Percentiles rank a stretch among this genome's conserved stretches.
Evolutionary conservation across 352 stramenopile genomes (phyloP).

Genomic region (Globisporangium solare): DNA sequence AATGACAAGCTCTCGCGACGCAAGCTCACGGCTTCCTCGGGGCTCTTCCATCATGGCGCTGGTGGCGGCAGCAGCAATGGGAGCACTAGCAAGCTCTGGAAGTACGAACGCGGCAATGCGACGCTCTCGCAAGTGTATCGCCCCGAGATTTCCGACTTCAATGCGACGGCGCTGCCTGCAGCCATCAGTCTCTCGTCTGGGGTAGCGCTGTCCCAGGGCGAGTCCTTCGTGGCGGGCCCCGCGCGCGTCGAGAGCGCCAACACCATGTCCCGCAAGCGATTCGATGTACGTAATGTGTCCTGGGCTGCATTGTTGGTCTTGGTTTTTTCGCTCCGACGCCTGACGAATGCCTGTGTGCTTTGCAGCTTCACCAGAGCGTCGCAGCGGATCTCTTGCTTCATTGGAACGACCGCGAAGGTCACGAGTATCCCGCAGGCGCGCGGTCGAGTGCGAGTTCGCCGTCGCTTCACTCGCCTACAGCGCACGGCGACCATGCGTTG

Average conservation of each 20-base stretch:
- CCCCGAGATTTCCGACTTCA: constrained; percentile 22
- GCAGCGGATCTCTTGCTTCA: constrained; percentile 42
- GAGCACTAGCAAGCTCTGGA: constrained; percentile 4
- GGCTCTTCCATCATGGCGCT: not conserved
- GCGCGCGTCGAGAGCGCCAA: constrained; percentile 29
- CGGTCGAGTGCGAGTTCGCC: constrained; percentile 14
- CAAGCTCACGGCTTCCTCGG: not conserved
- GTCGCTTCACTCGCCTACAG: constrained; percentile 12
- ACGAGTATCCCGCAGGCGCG: not conserved
- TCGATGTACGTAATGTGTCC: constrained; percentile 33
- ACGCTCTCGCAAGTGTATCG: constrained; percentile 10
- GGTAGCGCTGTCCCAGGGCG: constrained; percentile 38
- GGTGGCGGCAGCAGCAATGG: not conserved
- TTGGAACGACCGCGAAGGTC: constrained; percentile 12
- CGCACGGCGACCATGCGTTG: constrained; percentile 4
- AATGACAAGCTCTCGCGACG: constrained; percentile 19
- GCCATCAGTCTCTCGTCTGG: constrained; percentile 33
- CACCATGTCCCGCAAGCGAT: constrained; percentile 68
- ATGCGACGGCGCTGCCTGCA: constrained; percentile 13
- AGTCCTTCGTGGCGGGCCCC: constrained; percentile 33
- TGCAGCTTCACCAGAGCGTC: constrained; percentile 55
- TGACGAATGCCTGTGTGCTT: not conserved
- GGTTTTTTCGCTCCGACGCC: not conserved
- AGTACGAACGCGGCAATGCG: constrained; percentile 1
- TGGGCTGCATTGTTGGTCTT: not conserved